Base-by-base conservation (phyloP, 164 flowering plant species). In the Brasenia schreberi region DNA sequence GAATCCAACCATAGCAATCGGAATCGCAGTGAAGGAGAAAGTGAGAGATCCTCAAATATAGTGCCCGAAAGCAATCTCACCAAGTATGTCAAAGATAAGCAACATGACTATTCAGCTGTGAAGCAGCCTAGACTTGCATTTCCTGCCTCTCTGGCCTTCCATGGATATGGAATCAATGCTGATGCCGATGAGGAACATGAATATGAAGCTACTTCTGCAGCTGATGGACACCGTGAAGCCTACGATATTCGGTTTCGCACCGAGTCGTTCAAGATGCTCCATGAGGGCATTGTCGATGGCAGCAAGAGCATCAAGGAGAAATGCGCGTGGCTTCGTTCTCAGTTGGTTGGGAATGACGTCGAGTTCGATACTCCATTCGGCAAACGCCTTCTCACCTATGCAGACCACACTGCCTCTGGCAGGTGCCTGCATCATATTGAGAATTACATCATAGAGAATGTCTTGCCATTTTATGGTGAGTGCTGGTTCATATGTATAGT, bases 401-500 rank as follows among this genome's bases (percentile, higher is more conserved):
- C 68, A n/a, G 73, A 70, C 42, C 73, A 70, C 62, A 64, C 71
- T 6, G 70, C 69, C 62, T 69, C 69, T 5, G 72, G 76, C 12
- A 69, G 76, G 67, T 66, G 59, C 62, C 63, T 73, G 16, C 70
- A 63, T n/a, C 53, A 53, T 33, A 42, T 73, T 0, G 76, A 73
- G 66, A 67, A 64, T 43, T 73, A 61, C 62, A 42, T 73, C 14
- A 11, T 59, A 0, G 42, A 63, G n/a, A 66, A 69, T 10, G 70
- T 66, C 19, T 67, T 69, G 19, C 76, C 76, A 5, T 73, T 52
- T 66, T 69, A 73, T 7, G 77, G 68, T 16, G 42, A 19, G 16
- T 33, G 0, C 39, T 33, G 4, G 4, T 33, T 4, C 65, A 43
- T 4, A n/a, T 43, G 4, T 33, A 33, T 1, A 4, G 39, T 33